Conservation (phyloP, 2,329 filamentous ascomycete genomes). For the Aspergillus melleus region DNA sequence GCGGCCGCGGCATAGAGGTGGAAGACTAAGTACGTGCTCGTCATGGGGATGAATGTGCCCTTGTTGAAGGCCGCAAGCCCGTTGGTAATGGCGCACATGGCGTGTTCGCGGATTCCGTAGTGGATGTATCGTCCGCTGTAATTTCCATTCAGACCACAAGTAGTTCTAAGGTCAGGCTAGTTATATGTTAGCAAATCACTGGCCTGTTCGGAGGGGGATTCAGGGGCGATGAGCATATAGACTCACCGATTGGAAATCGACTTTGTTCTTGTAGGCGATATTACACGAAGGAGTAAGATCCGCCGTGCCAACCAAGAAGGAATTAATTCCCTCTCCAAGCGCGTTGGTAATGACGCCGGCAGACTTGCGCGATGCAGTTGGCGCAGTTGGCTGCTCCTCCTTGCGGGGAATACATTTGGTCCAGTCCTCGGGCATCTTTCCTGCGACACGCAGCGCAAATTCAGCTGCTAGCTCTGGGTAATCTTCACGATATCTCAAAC, state of each 20-base stretch:
- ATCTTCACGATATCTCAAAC: slow-evolving; percentile 1
- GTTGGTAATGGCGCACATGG: slow-evolving; percentile 15
- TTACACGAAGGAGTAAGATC: slow-evolving; percentile 12
- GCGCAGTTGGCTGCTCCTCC: slow-evolving; percentile 10
- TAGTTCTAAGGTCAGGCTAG: slow-evolving; percentile 11
- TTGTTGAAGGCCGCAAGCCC: slow-evolving; percentile 18
- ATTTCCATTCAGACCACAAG: slow-evolving; percentile 8
- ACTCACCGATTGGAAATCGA: slow-evolving; percentile 13
- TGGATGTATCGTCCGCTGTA: slow-evolving; percentile 13
- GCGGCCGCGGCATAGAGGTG: slow-evolving; percentile 12
- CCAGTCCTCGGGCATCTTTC: slow-evolving; percentile 10
- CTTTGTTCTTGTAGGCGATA: slow-evolving; percentile 9
- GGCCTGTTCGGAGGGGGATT: not conserved
- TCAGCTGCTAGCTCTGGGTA: slow-evolving; percentile 6
- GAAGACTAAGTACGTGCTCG: slow-evolving; percentile 13
- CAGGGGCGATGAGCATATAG: not conserved
- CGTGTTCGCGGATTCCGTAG: slow-evolving; percentile 15
- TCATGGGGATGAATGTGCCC: slow-evolving; percentile 14
- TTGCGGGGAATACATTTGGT: slow-evolving; percentile 16
- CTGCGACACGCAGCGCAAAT: slow-evolving; percentile 13
- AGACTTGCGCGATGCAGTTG: slow-evolving; percentile 9
- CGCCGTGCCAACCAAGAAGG: slow-evolving; percentile 5
- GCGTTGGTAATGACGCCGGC: slow-evolving; percentile 4
- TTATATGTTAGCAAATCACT: too few relatives aligned
- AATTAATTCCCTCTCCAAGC: slow-evolving; percentile 4